Evolutionary conservation across 495 filamentous ascomycete species (phyloP).

Genomic region (Pyronema omphalodes): DNA sequence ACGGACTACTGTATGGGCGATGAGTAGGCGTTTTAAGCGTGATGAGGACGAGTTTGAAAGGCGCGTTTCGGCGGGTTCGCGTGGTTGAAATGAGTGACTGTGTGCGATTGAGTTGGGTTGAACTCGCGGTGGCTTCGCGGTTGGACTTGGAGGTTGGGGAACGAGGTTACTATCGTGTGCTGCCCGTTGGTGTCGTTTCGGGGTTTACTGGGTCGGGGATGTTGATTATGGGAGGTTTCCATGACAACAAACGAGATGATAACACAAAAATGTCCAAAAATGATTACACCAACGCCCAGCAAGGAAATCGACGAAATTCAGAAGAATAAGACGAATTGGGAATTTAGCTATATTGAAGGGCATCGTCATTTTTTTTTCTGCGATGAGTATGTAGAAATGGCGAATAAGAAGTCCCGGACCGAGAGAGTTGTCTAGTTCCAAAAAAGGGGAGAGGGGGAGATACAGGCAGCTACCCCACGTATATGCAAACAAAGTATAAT

Average conservation of each 20-base stretch:
- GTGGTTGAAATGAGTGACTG: no score
- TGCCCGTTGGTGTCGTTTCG: neutral
- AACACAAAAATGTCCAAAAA: constrained; percentile 1
- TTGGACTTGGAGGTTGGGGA: neutral
- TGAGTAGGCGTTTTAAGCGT: constrained; percentile 24
- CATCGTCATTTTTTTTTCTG: no score
- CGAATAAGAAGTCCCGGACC: no score
- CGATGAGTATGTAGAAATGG: no score
- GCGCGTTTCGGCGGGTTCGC: no score
- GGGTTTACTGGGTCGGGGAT: neutral
- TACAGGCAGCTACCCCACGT: no score
- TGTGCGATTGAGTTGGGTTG: neutral
- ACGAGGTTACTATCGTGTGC: neutral
- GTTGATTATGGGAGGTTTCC: neutral
- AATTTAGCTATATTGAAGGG: no score
- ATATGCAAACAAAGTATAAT: no score
- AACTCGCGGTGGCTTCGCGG: neutral
- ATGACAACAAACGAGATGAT: neutral
- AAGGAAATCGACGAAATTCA: neutral
- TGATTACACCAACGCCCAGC: neutral
- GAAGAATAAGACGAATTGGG: no score
- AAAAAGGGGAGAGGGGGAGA: no score
- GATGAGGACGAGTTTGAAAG: constrained; percentile 2
- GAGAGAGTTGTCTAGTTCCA: no score
- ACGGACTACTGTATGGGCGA: neutral